Base-by-base conservation (phyloP, 805 yeast species). In the Isabelozyma pseudorhagii region DNA sequence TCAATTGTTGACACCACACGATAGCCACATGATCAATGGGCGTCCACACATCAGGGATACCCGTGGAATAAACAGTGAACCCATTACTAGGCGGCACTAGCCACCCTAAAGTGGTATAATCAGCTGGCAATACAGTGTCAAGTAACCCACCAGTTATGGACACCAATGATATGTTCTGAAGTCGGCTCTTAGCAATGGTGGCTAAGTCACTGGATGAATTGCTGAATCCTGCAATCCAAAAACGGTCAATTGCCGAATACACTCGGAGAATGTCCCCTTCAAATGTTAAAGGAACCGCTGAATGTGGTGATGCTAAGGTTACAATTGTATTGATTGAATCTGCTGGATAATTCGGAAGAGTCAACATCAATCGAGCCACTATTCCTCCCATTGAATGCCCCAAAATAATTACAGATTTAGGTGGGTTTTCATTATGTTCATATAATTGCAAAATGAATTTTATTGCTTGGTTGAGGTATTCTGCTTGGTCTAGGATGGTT, bases 341-440 rank as follows among this genome's bases (percentile, higher is more conserved):
- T 4, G 79, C 79, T 1, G 74, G 59, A 62, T 89, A 92, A 60
- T 90, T 92, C 1, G 90, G 87, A 47, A 93, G 68, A 0, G 96
- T 83, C 6, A 89, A 77, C 82, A 92, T 82, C 0, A 89, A 84
- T 50, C 98, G 76, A 3, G 97, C 87, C 1, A 94, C 98, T 14
- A 93, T 81, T 3, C 99, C 99, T 40, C 99, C 99, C 99, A 93
- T 93, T 0, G 98, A 93, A 69, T 93, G 99, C 2, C 90, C 97
- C 0, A 93, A 55, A 0, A 93, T 63, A 0, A 93, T 81, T 1
- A 93, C 96, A 0, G 97, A 87, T 27, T 66, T 63, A 0, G 94
- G 94, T 31, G 71, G 70, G 7, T 64, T 59, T 1, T 64, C 61
- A 17, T 63, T 66, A 8, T 71, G 54, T n/a, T 66, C 55, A 59